Evolutionary conservation across 2,329 filamentous ascomycete genomes (phyloP).

Genomic region (Zymoseptoria tritici): DNA sequence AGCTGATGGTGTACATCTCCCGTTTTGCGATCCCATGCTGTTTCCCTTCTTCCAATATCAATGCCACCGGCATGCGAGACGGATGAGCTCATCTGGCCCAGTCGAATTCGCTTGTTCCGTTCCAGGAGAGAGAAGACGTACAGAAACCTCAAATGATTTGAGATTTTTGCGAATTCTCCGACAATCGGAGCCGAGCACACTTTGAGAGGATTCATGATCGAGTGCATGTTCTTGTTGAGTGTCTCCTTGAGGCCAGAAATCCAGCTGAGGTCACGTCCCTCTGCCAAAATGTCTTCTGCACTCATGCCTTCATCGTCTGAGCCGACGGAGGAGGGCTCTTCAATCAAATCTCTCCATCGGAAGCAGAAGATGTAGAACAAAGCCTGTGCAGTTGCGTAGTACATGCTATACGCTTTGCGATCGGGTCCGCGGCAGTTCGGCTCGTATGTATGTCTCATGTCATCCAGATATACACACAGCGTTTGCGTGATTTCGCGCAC

Average conservation of each 20-base stretch:
- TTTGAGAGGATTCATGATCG: conserved; percentile 87
- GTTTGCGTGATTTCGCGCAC: conserved; percentile 78
- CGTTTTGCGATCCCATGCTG: conserved; percentile 44
- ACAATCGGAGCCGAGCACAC: conserved; percentile 89
- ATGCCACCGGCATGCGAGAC: conserved; percentile 41
- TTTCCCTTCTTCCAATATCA: conserved; percentile 48
- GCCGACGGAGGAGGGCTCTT: conserved; percentile 40
- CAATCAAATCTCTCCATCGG: conserved; percentile 84
- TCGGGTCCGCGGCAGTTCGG: conserved; percentile 73
- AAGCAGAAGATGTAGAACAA: conserved; percentile 96
- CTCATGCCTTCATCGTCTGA: conserved; percentile 39
- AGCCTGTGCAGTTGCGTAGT: conserved; percentile 84
- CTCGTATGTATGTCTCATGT: conserved; percentile 66
- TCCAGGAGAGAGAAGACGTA: conserved; percentile 86
- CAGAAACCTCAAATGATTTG: conserved; percentile 76
- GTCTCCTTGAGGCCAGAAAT: conserved; percentile 65
- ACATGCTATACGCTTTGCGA: conserved; percentile 71
- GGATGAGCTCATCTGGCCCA: conserved; percentile 60
- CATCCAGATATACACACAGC: conserved; percentile 68
- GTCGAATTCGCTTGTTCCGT: conserved; percentile 80
- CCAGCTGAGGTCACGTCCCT: conserved; percentile 72
- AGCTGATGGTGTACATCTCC: conserved; percentile 77
- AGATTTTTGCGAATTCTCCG: conserved; percentile 80
- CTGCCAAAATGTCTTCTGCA: conserved; percentile 49
- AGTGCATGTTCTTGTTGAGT: conserved; percentile 71